Evolutionary conservation across 2,329 filamentous ascomycete species (phyloP), one percentile per base, ranked within the genome.

Genomic region (Mycosphaerella sp.): DNA sequence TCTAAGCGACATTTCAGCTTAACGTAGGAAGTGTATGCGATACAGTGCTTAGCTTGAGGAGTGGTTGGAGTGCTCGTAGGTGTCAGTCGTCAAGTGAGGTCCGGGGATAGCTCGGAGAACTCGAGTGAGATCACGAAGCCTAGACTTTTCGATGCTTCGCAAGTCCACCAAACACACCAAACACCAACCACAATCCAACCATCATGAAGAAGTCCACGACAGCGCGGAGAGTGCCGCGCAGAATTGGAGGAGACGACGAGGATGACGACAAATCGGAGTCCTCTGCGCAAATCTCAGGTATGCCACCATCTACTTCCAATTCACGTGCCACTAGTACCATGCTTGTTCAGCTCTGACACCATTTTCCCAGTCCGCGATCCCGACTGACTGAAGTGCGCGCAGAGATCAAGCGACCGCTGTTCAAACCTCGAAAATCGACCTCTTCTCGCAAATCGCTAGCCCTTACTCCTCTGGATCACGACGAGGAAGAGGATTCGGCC

Each of bases 371-470:
- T 56, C 49, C 14, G 41, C 51, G 48, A 48, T 39, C 43, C 39
- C 64, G 68, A 73, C 74, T 77, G 71, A 77, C 70, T 72, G 65
- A 57, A 61, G 40, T 54, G 79, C 75, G 74, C 56, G 73, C 78
- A 12, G 71, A 78, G 43, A 74, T 83, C 14, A 80, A 79, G 63
- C 74, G 78, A 60, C 80, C 80, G 34, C 68, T 65, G 1, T 59
- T 68, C n/a, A 82, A 81, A 63, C 64, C 70, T 52, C 80, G 84
- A 54, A 92, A 89, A 69, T 89, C 88, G 66, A 85, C 86, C 3
- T 83, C 83, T 12, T 78, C 88, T 2, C 82, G 86, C 6, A 77
- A 95, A 21, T 95, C 89, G 0, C 95, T 95, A 68, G 88, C 85
- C 0, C 80, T 81, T 0, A 57, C 78, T 8, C 76, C 78, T 55